Evolutionary conservation across 345 rosid genomes (phyloP).

Genomic region (Salix dunnii): DNA sequence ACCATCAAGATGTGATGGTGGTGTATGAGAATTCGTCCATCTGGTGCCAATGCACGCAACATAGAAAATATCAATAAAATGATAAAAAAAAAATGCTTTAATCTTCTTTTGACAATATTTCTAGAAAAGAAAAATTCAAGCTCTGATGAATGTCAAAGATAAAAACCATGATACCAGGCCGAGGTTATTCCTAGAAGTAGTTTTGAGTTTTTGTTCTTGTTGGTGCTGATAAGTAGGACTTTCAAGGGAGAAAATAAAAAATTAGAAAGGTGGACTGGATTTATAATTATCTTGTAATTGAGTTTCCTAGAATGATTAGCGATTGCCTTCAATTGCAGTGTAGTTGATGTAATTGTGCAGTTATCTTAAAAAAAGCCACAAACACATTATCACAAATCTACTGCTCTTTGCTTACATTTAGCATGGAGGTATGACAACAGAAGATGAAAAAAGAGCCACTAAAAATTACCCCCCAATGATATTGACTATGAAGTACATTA

Average conservation of each 20-base stretch:
- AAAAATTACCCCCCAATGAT: neutral
- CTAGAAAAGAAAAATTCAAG: neutral
- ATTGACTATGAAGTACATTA: neutral
- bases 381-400: neutral
- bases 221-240: neutral
- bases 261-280: neutral
- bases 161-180: neutral
- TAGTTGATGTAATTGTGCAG: neutral
- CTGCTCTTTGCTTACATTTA: neutral
- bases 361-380: neutral
- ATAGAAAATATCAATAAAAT: neutral
- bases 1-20: slow-evolving; percentile 60
- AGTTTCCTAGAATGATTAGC: neutral
- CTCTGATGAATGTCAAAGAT: neutral
- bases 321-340: neutral
- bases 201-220: neutral
- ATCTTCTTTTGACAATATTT: neutral
- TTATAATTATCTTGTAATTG: neutral
- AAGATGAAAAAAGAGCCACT: neutral
- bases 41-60: slow-evolving; percentile 28
- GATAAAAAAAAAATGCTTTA: neutral
- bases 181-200: neutral
- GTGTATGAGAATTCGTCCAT: slow-evolving; percentile 50
- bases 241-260: neutral
- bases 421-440: neutral